phyloP scores from a whole-genome alignment of 1,284 basidiomycete genomes.

The Ceratobasidium sp. region DNA sequence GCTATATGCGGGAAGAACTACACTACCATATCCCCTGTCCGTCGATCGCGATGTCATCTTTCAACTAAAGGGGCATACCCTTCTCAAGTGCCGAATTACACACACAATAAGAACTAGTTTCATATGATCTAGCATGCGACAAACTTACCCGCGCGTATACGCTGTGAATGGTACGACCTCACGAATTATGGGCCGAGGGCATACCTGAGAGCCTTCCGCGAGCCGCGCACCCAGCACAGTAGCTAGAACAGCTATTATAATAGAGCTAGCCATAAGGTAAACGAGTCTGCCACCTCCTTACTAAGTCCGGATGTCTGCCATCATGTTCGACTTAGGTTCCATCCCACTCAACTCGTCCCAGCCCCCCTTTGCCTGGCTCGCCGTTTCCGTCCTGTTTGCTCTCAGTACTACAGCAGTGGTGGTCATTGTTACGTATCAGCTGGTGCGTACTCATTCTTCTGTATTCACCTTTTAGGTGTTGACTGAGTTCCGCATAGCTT shows the following conservation, averaged over 20 bases:
- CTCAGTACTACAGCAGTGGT: constrained; percentile 59
- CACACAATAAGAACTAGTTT: not conserved
- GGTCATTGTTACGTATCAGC: constrained; percentile 73
- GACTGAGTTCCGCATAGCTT: constrained; percentile 58
- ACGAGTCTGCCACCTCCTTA: not conserved
- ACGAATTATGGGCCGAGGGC: not conserved
- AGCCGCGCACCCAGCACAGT: not conserved
- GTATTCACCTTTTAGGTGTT: not conserved
- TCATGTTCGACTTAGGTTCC: not conserved
- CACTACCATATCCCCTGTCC: too few relatives aligned
- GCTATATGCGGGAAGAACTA: too few relatives aligned
- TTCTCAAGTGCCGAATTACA: too few relatives aligned
- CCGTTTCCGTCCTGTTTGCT: not conserved
- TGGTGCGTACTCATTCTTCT: constrained; percentile 61
- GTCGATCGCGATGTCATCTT: not conserved
- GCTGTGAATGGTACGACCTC: constrained; percentile 14
- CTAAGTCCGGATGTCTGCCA: not conserved
- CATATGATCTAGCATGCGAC: not conserved
- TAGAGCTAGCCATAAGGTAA: not conserved
- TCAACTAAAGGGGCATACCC: too few relatives aligned
- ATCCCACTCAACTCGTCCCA: not conserved
- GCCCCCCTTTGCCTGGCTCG: not conserved
- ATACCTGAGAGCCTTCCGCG: not conserved
- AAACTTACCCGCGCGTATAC: constrained; percentile 20
- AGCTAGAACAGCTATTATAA: not conserved